Evolutionary conservation across 2,329 filamentous ascomycete species (phyloP).

Genomic region (Trichoderma oligosporum): DNA sequence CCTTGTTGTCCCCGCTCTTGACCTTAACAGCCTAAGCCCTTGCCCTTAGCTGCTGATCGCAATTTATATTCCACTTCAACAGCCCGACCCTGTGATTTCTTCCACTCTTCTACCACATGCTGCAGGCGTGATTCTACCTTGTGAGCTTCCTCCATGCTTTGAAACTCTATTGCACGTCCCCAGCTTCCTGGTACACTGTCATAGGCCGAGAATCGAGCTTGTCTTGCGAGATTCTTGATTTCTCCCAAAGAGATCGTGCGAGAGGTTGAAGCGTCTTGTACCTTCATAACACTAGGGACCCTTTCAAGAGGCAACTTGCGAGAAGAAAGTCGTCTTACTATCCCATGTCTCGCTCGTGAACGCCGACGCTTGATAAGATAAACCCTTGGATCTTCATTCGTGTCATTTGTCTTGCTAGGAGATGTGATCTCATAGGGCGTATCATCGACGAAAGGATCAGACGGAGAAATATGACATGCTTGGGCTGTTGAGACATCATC

Average conservation of each 20-base stretch:
- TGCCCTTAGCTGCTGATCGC: conserved; percentile 28
- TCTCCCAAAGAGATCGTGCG: not conserved
- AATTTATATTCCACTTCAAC: conserved; percentile 28
- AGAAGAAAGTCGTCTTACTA: conserved; percentile 24
- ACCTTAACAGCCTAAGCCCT: not conserved
- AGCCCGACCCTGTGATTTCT: conserved; percentile 11
- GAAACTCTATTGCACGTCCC: conserved; percentile 23
- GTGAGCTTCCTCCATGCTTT: conserved; percentile 26
- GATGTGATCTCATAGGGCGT: not conserved
- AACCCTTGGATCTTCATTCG: conserved; percentile 21
- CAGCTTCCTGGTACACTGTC: not conserved
- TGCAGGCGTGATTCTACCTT: conserved; percentile 25
- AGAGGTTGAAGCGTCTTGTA: conserved; percentile 20
- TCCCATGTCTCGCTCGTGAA: conserved; percentile 21
- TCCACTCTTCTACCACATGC: conserved; percentile 25
- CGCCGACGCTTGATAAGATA: conserved; percentile 25
- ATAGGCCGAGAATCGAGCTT: not conserved
- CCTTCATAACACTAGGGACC: conserved; percentile 23
- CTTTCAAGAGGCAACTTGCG: conserved; percentile 28
- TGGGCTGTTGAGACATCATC: not conserved
- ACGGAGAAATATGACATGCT: not conserved
- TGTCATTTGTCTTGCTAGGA: not conserved
- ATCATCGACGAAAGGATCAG: not conserved
- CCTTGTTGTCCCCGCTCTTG: too few relatives aligned
- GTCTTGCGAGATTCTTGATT: not conserved